A percentile compares a stretch with the other conserved stretches of the same genome.
These are phyloP conservation scores for Gonapodya prolifera DNA, from an alignment of 192 early-diverging fungal genomes.

Conservation along the genomic window DNA sequence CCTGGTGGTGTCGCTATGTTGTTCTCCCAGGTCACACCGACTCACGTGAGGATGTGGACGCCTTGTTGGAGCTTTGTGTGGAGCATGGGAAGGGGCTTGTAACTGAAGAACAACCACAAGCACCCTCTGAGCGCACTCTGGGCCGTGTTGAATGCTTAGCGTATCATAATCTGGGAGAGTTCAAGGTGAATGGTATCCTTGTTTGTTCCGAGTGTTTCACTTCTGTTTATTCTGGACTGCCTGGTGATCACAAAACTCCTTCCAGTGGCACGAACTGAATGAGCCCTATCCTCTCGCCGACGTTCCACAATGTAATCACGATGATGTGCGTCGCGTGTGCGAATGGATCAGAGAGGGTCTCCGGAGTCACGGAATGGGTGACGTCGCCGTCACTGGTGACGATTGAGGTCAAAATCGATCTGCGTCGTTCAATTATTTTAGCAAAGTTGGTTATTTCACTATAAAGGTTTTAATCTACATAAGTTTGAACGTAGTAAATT, in stretches of 20 bases:
- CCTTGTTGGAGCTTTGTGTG: slow-evolving; percentile 3
- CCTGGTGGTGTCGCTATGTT: slow-evolving; percentile 9
- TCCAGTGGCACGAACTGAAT: neutral
- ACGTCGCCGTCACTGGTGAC: neutral
- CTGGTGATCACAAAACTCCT: neutral
- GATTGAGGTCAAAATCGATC: too few species aligned
- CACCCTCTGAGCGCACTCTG: neutral
- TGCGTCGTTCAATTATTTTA: too few species aligned
- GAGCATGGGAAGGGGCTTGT: neutral
- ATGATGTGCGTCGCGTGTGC: neutral
- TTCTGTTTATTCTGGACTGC: neutral
- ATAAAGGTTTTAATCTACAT: too few species aligned
- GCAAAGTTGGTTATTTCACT: too few species aligned
- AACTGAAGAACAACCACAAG: neutral
- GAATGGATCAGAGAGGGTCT: neutral
- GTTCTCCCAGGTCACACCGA: slow-evolving; percentile 6
- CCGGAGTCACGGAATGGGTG: neutral
- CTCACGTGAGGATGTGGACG: neutral
- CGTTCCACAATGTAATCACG: neutral
- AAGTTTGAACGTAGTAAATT: neutral
- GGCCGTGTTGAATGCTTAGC: slow-evolving; percentile 7
- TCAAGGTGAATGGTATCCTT: slow-evolving; percentile 4
- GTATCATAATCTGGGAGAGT: slow-evolving; percentile 8
- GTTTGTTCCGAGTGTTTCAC: neutral
- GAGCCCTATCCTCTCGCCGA: neutral